These are phyloP conservation scores for Extremus antarcticus DNA, from an alignment of 495 filamentous ascomycete genomes.

Conservation along the genomic window DNA sequence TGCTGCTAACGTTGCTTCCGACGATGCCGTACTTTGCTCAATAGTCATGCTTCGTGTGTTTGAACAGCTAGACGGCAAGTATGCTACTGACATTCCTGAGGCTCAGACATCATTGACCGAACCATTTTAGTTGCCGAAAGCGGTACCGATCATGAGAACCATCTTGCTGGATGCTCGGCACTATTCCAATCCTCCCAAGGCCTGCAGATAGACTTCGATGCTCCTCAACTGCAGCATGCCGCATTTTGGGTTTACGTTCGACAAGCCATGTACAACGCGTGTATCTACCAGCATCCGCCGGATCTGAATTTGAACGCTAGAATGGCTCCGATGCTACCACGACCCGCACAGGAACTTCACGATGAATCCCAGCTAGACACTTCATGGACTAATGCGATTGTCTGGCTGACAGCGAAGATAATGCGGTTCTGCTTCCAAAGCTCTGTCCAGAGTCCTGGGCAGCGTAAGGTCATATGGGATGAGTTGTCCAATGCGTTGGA, in stretches of 20 bases:
- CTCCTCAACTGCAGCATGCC: constrained; percentile 9
- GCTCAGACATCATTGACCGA: too few species aligned
- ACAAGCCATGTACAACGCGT: constrained; percentile 14
- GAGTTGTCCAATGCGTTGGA: neutral
- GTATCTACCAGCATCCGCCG: constrained; percentile 16
- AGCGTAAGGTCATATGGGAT: too few species aligned
- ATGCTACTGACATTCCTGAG: too few species aligned
- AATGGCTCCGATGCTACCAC: too few species aligned
- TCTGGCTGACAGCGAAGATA: neutral
- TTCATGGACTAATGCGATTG: neutral
- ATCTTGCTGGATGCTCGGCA: neutral
- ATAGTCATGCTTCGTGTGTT: constrained; percentile 17
- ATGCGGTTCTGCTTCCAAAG: neutral
- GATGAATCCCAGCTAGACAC: neutral
- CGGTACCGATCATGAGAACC: neutral
- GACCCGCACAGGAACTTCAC: too few species aligned
- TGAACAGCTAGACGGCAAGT: constrained; percentile 14
- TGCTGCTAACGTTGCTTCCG: neutral
- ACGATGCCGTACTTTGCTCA: constrained; percentile 11
- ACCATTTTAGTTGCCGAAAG: neutral
- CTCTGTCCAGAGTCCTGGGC: neutral
- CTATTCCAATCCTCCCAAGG: constrained; percentile 1
- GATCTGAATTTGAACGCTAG: constrained; percentile 4
- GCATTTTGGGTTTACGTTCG: constrained; percentile 17
- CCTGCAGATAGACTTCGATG: constrained; percentile 3